Evolutionary conservation across 768 basidiomycete species (phyloP), one percentile per base, ranked within the genome.

Genomic region (Russula earlei): DNA sequence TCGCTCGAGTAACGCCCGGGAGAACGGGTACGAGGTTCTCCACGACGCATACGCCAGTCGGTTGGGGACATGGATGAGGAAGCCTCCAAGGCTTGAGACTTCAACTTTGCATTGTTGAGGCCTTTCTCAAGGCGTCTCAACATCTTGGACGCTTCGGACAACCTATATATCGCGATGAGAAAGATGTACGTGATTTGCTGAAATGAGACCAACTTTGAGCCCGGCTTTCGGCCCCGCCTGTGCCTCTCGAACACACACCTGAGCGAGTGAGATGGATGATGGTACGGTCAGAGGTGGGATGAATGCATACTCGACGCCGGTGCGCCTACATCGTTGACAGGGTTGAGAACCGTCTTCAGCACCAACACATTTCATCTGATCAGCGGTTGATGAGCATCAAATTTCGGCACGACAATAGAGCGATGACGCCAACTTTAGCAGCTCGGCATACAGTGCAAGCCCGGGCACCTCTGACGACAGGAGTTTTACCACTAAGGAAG

Each of bases 231-330:
- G 41, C 89, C 89, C 33, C 89, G 82, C 52, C 90, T 80, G 69
- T 92, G 89, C 69, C 91, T 92, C 73, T 92, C 89, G 63, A 92
- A 92, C 33, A 90, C 62, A 64, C 89, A 91, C 58, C 87, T 90
- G 64, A 47, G 41, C 36, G 45, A 33, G 56, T 38, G 37, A 45
- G 61, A 50, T 58, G 57, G 44, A 55, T 61, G 58, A 49, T 59
- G 58, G 59, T 48, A 63, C 1, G 29, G 29, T 31, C 47, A 48
- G 51, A 54, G 56, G 55, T 33, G 34, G 7, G 34, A 33, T 17
- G 36, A 33, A 6, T 58, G 52, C 44, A 38, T 50, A 75, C 81
- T 59, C 67, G 85, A 82, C 80, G 61, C 84, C 84, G 33, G 86
- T 82, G 56, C 89, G 84, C 66, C 81, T 84, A 72, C 89, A 92